Evolutionary conservation across 805 yeast genomes (phyloP).

Genomic region (Lipomyces kockii): DNA sequence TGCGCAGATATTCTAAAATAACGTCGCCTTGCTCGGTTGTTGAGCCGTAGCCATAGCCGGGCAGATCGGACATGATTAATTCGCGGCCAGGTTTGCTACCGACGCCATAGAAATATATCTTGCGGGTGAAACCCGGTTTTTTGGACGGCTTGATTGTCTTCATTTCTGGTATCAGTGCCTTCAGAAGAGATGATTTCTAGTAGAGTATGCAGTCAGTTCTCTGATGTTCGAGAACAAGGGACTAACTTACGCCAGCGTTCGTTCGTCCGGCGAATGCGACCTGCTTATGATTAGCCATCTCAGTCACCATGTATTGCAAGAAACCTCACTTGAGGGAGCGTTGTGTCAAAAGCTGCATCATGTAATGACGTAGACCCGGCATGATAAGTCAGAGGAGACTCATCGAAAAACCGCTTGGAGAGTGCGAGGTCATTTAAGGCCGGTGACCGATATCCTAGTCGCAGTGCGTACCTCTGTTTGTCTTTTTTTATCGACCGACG

Average conservation of each 20-base stretch:
- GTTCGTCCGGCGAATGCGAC: constrained; percentile 31
- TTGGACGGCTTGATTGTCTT: constrained; percentile 7
- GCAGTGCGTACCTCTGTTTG: neutral
- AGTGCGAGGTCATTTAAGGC: neutral
- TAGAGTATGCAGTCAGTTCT: neutral
- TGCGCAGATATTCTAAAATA: constrained; percentile 63
- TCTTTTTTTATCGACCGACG: neutral
- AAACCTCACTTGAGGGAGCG: constrained; percentile 15
- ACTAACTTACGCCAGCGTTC: constrained; percentile 25
- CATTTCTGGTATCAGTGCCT: constrained; percentile 5
- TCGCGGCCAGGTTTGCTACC: constrained; percentile 59
- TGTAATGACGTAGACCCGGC: neutral
- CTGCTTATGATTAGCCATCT: constrained; percentile 5
- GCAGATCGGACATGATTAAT: constrained; percentile 77
- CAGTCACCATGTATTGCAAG: neutral
- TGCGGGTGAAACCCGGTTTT: constrained; percentile 29
- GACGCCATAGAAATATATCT: constrained; percentile 13
- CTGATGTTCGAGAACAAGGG: neutral
- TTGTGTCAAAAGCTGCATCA: constrained; percentile 10
- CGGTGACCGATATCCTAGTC: neutral
- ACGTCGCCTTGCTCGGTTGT: constrained; percentile 68
- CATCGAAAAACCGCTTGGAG: neutral
- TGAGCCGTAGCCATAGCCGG: constrained; percentile 86
- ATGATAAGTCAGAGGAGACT: neutral
- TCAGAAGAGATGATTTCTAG: constrained; percentile 20